Evolutionary conservation across 768 basidiomycete species (phyloP), one percentile per base, ranked within the genome.

Genomic region (Aureoboletus auriporus): DNA sequence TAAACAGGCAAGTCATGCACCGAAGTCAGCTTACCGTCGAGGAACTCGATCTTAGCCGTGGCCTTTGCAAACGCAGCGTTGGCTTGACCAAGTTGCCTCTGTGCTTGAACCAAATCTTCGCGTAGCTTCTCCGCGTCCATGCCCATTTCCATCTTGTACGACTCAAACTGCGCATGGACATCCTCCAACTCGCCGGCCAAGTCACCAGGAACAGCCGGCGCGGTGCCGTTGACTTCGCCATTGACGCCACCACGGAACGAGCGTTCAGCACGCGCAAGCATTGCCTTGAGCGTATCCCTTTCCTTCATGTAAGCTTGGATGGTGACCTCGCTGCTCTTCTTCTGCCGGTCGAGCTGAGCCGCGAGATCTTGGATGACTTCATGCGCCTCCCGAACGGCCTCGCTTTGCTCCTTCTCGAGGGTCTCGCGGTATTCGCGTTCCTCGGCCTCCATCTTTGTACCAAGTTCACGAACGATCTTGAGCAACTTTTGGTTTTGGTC

Each of bases 401-500:
- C 84, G 26, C 74, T 76, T 57, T 90, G 88, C 61, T 89, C 89
- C 56, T 71, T 75, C 55, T 89, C 83, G 67, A 89, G 79, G 6
- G 69, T 64, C 41, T 82, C 83, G 38, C 78, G 77, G 55, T 87
- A 86, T 23, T 90, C 88, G 54, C 74, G 76, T 67, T 95, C 92
- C 57, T 89, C 86, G 6, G 73, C 73, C 69, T 98, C 96, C 77
- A 97, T 79, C 72, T 88, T 86, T 33, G 75, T 69, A 6, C 88
- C 92, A 34, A 98, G 75, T 47, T 89, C 87, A 14, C 94, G 76
- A 11, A 86, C 84, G 55, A 95, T 83, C 65, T 79, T 83, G 40
- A 98, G 73, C 20, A 97, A 70, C 57, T 87, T 88, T 72, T 90
- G 86, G 64, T 98, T 98, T 69, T 95, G 93, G 36, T 84, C 79